Base-by-base conservation (phyloP, 805 yeast species). In the Metschnikowia similis region DNA sequence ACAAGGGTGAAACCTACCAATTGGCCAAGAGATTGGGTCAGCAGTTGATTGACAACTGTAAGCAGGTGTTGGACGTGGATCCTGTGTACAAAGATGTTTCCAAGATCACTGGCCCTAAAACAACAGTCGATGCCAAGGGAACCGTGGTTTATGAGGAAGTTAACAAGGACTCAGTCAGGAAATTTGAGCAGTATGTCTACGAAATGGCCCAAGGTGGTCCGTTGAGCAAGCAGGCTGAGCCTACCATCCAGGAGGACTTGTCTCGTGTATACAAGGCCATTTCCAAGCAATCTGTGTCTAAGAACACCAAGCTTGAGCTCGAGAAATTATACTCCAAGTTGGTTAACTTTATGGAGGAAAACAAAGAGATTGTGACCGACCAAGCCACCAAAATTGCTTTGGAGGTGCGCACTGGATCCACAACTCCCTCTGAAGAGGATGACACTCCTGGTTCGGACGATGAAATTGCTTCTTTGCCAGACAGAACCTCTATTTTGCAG, bases 121-220 rank as follows among this genome's bases (percentile, higher is more conserved):
- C 98, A 40, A 76, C 81, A 39, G 86, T 94, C 59, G 96, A 88
- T 63, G 79, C 83, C 56, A 89, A 85, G 75, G 99, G 99, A 71
- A 87, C 84, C 66, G 81, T 94, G 64, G 79, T 76, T 52, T 94
- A 89, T 72, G 77, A 82, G 53, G 99, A 94, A 75, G 85, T 79
- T 54, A 84, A 89, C 66, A 87, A 96, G 72, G 88, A 91, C 45
- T 82, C 92, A 54, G 95, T 91, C 56, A 85, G 97, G 72, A 94
- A 94, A 69, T 80, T 94, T 56, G 97, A 94, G 74, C 92, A 91
- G 68, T 94, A 94, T 68, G 97, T 94, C 57, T 81, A 83, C 66
- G 96, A 89, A 71, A 91, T 94, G 97, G 96, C 98, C 48, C 84
- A 82, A 64, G 99, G 99, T 72, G 91, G 96, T 61, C 83, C 83